phyloP scores from a whole-genome alignment of 2,329 filamentous ascomycete species.

The Coniochaeta pulveracea region DNA sequence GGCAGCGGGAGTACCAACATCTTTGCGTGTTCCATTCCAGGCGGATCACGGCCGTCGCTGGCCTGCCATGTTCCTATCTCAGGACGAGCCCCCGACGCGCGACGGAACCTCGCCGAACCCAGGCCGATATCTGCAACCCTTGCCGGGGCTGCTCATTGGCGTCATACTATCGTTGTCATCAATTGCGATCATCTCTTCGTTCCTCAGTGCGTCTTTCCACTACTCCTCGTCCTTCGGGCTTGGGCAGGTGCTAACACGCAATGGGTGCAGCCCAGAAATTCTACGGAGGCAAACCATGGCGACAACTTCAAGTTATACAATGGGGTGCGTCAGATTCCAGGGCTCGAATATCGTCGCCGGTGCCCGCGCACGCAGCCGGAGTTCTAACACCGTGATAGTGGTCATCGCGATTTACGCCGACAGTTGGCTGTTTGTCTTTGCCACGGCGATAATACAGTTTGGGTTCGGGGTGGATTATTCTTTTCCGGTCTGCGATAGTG shows the following conservation, averaged over 20 bases:
- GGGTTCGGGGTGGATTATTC: constrained; percentile 44
- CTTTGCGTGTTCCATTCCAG: too few species aligned
- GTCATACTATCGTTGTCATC: constrained; percentile 15
- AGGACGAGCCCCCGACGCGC: too few species aligned
- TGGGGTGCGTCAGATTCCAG: neutral
- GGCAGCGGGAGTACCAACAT: too few species aligned
- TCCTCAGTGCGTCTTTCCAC: constrained; percentile 11
- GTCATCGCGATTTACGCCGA: constrained; percentile 48
- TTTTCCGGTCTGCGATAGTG: constrained; percentile 38
- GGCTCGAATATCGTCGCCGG: neutral
- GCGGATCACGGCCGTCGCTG: too few species aligned
- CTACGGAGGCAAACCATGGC: neutral
- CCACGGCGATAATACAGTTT: constrained; percentile 43
- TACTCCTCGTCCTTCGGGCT: neutral
- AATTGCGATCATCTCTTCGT: constrained; percentile 12
- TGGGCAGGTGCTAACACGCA: neutral
- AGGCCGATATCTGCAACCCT: constrained; percentile 8
- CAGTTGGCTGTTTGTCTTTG: constrained; percentile 48
- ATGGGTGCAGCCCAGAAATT: neutral
- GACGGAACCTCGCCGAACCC: constrained; percentile 5
- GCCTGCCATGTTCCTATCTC: too few species aligned
- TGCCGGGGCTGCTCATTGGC: constrained; percentile 13
- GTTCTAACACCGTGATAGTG: too few species aligned
- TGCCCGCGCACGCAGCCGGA: neutral
- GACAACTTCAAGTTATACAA: neutral